Evolutionary conservation across 495 filamentous ascomycete genomes (phyloP), one percentile per base, ranked within the genome.

Genomic region (Polyplosphaeria fusca): DNA sequence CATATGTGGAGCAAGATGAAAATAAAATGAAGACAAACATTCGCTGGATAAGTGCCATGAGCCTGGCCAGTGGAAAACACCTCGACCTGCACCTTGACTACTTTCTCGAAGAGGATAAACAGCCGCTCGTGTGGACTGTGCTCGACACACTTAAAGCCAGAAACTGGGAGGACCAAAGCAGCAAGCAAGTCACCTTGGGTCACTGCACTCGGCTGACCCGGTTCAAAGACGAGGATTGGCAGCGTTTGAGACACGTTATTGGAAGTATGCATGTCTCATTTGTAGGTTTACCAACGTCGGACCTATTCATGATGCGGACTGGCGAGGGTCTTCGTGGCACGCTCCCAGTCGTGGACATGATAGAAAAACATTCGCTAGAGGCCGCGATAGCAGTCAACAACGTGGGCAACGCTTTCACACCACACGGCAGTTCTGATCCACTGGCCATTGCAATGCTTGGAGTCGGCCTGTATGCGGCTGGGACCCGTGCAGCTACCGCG

Each of bases 1-100:
- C 86, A 0, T 89, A 89, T 60, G 84, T 89, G 3, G 87, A 91
- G 64, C 50, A 69, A 5, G 74, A 74, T 25, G 60, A 70, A 20
- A 71, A 71, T 3, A 71, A 73, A 1, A 74, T 75, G 44, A 76
- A 79, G 43, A 63, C 60, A 45, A 90, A 89, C 57, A 80, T 90
- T 38, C 68, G 78, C 3, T 89, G 82, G 81, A 79, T 85, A 2
- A 68, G 85, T 42, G 67, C 71, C 2, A 68, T 67, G 22, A 83
- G 82, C 9, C 51, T 80, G 42, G 41, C 57, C 5, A 63, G 73
- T 24, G 60, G 66, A 4, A 77, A 82, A 47, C 84, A 86, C 66
- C 64, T 91, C 5, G 87, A 90, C 61, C 81, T 89, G 37, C 87
- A 91, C 65, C 73, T 89, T 0, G 87, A 89, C 66, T 89, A 89